Base-by-base conservation (phyloP, 177 flowering plant species). In the Vitis hybrid region DNA sequence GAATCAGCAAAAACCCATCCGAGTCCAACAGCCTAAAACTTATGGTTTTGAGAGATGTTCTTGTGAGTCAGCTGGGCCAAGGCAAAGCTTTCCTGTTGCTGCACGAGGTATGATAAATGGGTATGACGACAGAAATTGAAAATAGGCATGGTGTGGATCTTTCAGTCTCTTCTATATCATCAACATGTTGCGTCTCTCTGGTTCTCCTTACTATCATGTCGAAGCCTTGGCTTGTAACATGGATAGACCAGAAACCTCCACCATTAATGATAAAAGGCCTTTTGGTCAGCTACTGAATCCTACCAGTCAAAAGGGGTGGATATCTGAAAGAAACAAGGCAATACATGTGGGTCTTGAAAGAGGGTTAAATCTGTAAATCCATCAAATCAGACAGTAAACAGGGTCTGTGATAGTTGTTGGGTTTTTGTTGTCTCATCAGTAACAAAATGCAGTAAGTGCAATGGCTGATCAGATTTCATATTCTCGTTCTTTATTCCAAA, bases 1-100 rank as follows among this genome's bases (percentile, higher is more conserved):
- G 98, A 84, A 82, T 93, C 99, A 62, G 99, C 98, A 80, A 95
- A 95, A 63, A 98, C 99, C 99, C 99, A 95, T 51, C 99, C 99
- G 48, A 93, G 93, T 74, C 99, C 99, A 73, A 93, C 95, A 41
- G 99, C 98, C 76, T 92, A 97, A 70, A 96, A 96, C 76, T 93
- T 96, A 79, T 96, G 98, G 82, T 91, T 91, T 69, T 95, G 98
- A 27, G 99, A 93, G 58, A 95, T 95, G 75, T 95, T 95, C 75
- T 95, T 82, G 86, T 96, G 98, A 61, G 99, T 91, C 81, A 96
- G 71, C 80, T 95, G 98, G 48, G 98, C 89, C 81, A 95, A 81
- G 58, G 98, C 98, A 88, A 86, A 90, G 75, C 27, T 24, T 24
- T 24, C 27, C 27, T 24, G 2, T 24, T 24, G 27, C 0, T 24